Evolutionary conservation across 257 asterid genomes (phyloP).

Genomic region (Schizonepeta tenuifolia): DNA sequence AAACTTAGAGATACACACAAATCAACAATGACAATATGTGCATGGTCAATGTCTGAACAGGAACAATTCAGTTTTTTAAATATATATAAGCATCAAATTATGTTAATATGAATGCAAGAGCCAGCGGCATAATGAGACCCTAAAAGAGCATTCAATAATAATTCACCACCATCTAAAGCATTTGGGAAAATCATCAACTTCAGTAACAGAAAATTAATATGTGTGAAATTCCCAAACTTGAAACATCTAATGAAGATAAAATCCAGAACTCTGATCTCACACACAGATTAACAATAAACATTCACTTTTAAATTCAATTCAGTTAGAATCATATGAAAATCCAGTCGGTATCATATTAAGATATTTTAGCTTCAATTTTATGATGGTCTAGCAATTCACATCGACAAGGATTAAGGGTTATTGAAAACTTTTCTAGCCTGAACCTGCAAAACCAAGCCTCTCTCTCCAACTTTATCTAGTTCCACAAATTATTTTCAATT

Average conservation of each 20-base stretch:
- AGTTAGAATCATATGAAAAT: too few species aligned
- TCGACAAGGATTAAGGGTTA: slow-evolving; percentile 11
- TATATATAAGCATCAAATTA: slow-evolving; percentile 5
- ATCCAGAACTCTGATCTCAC: slow-evolving; percentile 5
- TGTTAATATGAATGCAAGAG: neutral
- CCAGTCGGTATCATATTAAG: too few species aligned
- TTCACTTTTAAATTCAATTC: neutral
- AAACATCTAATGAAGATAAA: slow-evolving; percentile 7
- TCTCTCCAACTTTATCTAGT: slow-evolving; percentile 10
- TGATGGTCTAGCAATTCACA: too few species aligned
- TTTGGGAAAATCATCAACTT: neutral
- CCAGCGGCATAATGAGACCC: neutral
- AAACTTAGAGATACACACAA: neutral
- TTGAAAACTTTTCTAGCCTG: neutral
- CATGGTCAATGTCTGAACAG: neutral
- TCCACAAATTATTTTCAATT: neutral
- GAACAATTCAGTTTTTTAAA: neutral
- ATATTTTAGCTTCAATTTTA: too few species aligned
- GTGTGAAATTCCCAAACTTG: neutral
- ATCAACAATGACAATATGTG: neutral
- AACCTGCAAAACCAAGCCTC: slow-evolving; percentile 13
- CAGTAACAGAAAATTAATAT: slow-evolving; percentile 15
- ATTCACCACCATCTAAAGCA: neutral
- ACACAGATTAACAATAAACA: neutral
- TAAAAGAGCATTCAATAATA: neutral